Evolutionary conservation across 306 rosid genomes (phyloP).

Genomic region (Trifolium dubium): DNA sequence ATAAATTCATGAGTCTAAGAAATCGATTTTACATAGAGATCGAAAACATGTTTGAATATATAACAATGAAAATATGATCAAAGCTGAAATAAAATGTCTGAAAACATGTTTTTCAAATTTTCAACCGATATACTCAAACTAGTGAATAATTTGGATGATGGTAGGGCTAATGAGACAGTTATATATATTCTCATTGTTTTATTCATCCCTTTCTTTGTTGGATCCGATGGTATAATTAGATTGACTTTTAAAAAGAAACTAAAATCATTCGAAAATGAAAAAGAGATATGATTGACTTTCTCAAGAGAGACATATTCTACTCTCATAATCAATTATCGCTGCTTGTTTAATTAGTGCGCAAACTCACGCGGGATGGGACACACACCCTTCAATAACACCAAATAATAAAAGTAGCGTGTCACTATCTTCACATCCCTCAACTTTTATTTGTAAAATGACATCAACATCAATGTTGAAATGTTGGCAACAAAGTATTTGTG

Average conservation of each 20-base stretch:
- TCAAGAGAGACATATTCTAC: conserved; percentile 7
- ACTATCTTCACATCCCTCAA: neutral
- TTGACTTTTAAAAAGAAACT: conserved; percentile 37
- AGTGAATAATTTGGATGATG: neutral
- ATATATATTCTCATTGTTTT: neutral
- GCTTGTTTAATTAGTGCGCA: conserved; percentile 32
- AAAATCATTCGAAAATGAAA: conserved; percentile 34
- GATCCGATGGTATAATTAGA: conserved; percentile 24
- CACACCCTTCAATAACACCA: conserved; percentile 17
- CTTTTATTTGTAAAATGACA: too few relatives aligned
- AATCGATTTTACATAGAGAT: too few relatives aligned
- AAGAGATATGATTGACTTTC: conserved; percentile 46
- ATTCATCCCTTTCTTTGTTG: neutral
- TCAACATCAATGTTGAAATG: too few relatives aligned
- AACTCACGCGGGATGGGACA: conserved; percentile 42
- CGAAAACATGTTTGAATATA: too few relatives aligned
- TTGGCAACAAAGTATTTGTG: too few relatives aligned
- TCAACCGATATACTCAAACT: neutral
- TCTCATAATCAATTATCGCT: neutral
- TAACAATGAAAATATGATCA: too few relatives aligned
- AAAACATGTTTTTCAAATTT: neutral
- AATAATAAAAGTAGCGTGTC: neutral
- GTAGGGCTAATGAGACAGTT: neutral
- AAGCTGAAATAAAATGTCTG: neutral
- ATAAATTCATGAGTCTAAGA: too few relatives aligned